Conservation (phyloP, 208 protist genomes). For the Trypanosoma boissoni region DNA sequence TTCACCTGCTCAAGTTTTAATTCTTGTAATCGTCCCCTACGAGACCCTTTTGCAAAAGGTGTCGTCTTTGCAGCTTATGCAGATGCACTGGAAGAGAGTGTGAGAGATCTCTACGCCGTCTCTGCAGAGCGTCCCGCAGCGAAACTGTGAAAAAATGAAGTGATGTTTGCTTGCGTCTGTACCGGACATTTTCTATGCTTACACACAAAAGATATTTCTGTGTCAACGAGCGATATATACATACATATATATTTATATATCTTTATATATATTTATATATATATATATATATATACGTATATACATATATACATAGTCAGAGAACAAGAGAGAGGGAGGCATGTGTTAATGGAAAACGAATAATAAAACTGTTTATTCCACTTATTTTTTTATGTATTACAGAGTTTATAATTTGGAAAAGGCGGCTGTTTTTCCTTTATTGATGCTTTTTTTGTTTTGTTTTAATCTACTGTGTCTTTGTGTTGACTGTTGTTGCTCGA, state of each 20-base stretch:
- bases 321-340: too few relatives aligned
- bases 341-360: too few relatives aligned
- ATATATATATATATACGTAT: constrained; percentile 15
- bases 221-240: too few relatives aligned
- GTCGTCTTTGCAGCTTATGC: constrained; percentile 7
- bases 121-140: not conserved
- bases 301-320: too few relatives aligned
- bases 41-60: not conserved
- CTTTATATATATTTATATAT: not conserved
- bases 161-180: too few relatives aligned
- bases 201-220: too few relatives aligned
- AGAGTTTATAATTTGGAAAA: too few relatives aligned
- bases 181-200: too few relatives aligned
- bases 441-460: constrained; percentile 19
- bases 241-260: constrained; percentile 4
- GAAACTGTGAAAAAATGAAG: constrained; percentile 12
- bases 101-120: constrained; percentile 4
- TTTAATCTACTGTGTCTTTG: not conserved
- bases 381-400: too few relatives aligned
- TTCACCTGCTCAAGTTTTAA: constrained; percentile 15
- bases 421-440: not conserved
- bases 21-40: constrained; percentile 10
- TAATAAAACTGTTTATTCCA: too few relatives aligned
- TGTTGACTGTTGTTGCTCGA: not conserved
- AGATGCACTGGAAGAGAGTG: constrained; percentile 1